A percentile compares a stretch with the other conserved stretches of the same genome.
phyloP scores from a whole-genome alignment of 345 rosid species.

The Eucalyptus regnans region DNA sequence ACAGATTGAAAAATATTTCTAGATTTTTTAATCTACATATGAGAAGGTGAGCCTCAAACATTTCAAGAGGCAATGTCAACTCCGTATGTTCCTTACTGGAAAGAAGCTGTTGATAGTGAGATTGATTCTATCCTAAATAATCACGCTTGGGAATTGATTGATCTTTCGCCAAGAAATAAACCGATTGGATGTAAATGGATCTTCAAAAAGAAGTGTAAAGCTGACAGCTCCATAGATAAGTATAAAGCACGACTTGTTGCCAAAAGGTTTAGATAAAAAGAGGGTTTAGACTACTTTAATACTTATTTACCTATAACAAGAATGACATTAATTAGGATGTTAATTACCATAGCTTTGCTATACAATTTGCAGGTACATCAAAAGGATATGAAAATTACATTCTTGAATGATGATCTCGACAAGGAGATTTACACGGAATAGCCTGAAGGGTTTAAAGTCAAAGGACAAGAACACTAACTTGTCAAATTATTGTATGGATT shows the following conservation, averaged over 20 bases:
- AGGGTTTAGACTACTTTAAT: background rate
- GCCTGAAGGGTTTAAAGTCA: background rate
- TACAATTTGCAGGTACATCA: background rate
- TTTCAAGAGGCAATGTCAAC: background rate
- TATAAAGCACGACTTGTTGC: background rate
- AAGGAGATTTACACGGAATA: background rate
- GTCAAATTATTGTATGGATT: background rate
- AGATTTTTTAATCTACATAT: too few relatives aligned
- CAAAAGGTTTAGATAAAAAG: too few relatives aligned
- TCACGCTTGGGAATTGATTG: background rate
- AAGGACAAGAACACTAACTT: background rate
- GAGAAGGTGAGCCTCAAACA: background rate
- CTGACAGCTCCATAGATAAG: background rate
- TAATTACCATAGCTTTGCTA: background rate
- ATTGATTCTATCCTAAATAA: background rate
- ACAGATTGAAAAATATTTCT: background rate
- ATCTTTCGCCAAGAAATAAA: fast-evolving
- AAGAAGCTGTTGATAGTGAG: too few relatives aligned
- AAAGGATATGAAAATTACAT: too few relatives aligned
- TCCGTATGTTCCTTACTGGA: background rate
- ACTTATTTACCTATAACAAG: background rate
- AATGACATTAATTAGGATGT: background rate
- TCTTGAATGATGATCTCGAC: background rate
- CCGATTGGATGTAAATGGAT: background rate
- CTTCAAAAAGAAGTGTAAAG: background rate